Conservation (phyloP, 108 stramenopile genomes). For the Cyclotella sp. region DNA sequence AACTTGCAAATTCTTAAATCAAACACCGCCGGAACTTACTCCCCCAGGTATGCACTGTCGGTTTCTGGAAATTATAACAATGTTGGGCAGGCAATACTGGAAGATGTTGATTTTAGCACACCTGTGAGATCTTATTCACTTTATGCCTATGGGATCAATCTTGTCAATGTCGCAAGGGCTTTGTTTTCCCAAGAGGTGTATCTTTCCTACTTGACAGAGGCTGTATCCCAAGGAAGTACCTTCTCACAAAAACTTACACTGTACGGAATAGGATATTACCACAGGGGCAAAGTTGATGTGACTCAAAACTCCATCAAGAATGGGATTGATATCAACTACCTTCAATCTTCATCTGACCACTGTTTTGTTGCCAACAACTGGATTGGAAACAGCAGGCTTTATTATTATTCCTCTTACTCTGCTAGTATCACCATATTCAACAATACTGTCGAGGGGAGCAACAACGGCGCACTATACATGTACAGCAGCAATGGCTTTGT, state of each 20-base stretch:
- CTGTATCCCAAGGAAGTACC: background rate
- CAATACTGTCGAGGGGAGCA: constrained; percentile 8
- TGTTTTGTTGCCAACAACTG: background rate
- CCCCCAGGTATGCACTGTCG: background rate
- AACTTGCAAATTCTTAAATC: constrained; percentile 14
- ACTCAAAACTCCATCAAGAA: background rate
- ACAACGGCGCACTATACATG: background rate
- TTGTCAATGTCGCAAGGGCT: background rate
- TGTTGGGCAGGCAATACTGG: constrained; percentile 1
- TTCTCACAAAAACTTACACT: background rate
- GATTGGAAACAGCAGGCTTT: background rate
- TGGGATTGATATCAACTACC: background rate
- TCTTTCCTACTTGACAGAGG: background rate
- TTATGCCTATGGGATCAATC: background rate
- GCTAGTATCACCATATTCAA: background rate
- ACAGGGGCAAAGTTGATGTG: background rate
- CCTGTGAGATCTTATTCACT: background rate
- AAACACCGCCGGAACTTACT: constrained; percentile 4
- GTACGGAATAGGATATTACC: background rate
- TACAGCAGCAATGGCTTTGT: background rate
- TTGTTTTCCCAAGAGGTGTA: background rate
- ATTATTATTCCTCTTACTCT: background rate
- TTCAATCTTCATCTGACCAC: background rate
- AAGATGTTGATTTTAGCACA: background rate
- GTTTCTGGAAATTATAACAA: background rate